These are phyloP conservation scores for Plasmodium chabaudi DNA, from an alignment of 169 alveolate genomes.

Conservation along the genomic window DNA sequence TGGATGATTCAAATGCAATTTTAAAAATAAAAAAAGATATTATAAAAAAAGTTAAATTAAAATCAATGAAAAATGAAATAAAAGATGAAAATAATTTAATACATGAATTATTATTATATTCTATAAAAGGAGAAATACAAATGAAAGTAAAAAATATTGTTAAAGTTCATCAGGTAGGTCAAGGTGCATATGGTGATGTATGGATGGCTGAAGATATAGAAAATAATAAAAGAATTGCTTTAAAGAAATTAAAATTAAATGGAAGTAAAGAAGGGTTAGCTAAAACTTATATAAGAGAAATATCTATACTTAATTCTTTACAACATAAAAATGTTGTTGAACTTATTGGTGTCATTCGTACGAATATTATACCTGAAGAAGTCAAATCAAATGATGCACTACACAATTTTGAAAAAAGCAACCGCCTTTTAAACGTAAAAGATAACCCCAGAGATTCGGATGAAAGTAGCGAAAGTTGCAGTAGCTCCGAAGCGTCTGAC, in stretches of 20 bases:
- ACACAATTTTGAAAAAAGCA: neutral
- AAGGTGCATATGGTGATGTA: conserved; percentile 93
- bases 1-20: neutral
- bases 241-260: conserved; percentile 88
- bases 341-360: conserved; percentile 86
- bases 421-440: no score
- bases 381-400: neutral
- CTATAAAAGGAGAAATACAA: conserved; percentile 51
- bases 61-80: neutral
- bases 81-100: conserved; percentile 1
- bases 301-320: conserved; percentile 85
- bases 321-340: conserved; percentile 88
- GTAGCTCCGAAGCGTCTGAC: neutral
- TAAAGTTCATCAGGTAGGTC: conserved; percentile 91
- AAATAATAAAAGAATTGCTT: conserved; percentile 87
- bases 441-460: no score
- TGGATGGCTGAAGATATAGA: conserved; percentile 92
- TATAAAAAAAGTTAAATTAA: neutral
- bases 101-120: conserved; percentile 33
- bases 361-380: conserved; percentile 67
- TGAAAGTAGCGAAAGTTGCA: no score
- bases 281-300: conserved; percentile 91
- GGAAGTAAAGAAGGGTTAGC: conserved; percentile 92
- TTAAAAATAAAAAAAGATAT: conserved; percentile 16
- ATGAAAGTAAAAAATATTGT: conserved; percentile 82